Percentiles rank a stretch among this genome's conserved stretches.
Evolutionary conservation across 2,329 filamentous ascomycete species (phyloP).

Genomic region (Trichoderma endophyticum): DNA sequence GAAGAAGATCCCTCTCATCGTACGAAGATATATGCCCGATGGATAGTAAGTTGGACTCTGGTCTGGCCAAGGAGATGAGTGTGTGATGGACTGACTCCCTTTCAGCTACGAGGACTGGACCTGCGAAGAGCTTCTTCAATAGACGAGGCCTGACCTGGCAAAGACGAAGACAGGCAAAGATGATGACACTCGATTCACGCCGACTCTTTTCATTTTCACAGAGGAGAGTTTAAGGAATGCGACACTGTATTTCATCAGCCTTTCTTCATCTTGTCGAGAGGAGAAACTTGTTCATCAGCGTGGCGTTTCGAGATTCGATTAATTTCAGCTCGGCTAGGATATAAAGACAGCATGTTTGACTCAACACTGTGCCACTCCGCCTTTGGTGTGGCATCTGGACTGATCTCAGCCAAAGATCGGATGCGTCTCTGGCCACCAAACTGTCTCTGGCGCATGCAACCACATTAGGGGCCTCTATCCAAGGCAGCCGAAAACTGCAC

Average conservation of each 20-base stretch:
- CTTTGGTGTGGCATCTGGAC: background rate
- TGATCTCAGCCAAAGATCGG: background rate
- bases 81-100: conserved; percentile 17
- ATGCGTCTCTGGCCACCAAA: background rate
- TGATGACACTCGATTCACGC: background rate
- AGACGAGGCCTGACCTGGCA: conserved; percentile 21
- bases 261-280: background rate
- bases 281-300: conserved; percentile 33
- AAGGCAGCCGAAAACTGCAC: background rate
- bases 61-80: background rate
- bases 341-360: background rate
- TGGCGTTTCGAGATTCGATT: conserved; percentile 33
- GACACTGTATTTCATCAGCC: background rate
- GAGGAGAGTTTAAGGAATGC: background rate
- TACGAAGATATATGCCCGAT: conserved; percentile 92
- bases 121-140: conserved; percentile 85
- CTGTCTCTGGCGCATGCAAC: background rate
- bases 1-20: conserved; percentile 97
- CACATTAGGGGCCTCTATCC: background rate
- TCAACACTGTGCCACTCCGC: background rate
- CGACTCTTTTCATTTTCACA: background rate
- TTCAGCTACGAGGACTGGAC: conserved; percentile 98
- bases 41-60: conserved; percentile 68
- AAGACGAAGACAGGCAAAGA: background rate
- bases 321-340: background rate